phyloP scores from a whole-genome alignment of 2,329 filamentous ascomycete species.

The Claviceps sorghi region DNA sequence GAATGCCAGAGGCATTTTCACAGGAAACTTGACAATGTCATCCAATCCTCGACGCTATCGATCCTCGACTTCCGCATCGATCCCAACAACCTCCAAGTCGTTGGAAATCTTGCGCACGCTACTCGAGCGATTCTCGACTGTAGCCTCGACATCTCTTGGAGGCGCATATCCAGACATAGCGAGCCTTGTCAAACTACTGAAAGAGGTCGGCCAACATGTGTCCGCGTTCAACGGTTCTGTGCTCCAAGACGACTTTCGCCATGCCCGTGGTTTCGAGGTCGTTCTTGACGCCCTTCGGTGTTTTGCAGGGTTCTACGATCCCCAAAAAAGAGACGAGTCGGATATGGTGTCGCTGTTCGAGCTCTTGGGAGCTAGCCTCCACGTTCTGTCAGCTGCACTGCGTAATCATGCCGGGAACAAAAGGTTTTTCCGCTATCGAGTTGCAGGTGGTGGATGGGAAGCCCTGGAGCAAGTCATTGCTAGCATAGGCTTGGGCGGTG shows the following conservation, averaged over 20 bases:
- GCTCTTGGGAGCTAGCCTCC: constrained; percentile 56
- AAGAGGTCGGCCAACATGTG: constrained; percentile 51
- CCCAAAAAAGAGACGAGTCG: constrained; percentile 41
- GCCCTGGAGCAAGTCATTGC: constrained; percentile 59
- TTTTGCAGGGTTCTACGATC: constrained; percentile 64
- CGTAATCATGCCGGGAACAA: constrained; percentile 72
- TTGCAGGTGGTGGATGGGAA: constrained; percentile 66
- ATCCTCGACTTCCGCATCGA: constrained; percentile 49
- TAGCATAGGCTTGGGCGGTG: constrained; percentile 49
- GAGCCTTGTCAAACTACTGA: constrained; percentile 40
- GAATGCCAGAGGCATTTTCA: constrained; percentile 2
- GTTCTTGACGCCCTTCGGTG: constrained; percentile 55
- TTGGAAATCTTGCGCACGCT: constrained; percentile 42
- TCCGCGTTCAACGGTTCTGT: constrained; percentile 32
- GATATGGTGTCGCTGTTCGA: constrained; percentile 53
- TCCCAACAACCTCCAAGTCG: constrained; percentile 42
- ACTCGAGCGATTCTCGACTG: constrained; percentile 30
- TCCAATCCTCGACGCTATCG: constrained; percentile 42
- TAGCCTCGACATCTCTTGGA: constrained; percentile 17
- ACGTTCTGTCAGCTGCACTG: constrained; percentile 61
- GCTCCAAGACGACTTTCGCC: constrained; percentile 68
- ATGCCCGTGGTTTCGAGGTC: constrained; percentile 62
- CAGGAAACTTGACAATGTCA: constrained; percentile 29
- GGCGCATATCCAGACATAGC: constrained; percentile 34
- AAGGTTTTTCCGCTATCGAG: constrained; percentile 66